Conservation (phyloP, 1,284 basidiomycete species). For the Irpex sp. region DNA sequence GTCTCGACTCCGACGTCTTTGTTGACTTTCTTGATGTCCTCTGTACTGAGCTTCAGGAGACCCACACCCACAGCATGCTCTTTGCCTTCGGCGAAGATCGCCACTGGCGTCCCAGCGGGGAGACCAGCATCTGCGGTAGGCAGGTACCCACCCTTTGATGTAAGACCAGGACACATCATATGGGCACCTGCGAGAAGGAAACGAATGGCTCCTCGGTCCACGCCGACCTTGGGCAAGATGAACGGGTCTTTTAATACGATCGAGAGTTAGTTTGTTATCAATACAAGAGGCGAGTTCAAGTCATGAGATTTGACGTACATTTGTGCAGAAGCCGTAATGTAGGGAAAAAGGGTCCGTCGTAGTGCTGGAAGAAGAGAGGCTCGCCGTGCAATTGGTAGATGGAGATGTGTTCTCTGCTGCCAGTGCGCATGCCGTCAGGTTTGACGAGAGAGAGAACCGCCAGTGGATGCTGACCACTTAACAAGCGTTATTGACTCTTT, state of each 20-base stretch:
- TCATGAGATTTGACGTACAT: conserved; percentile 52
- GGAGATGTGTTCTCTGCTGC: conserved; percentile 92
- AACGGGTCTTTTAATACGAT: conserved; percentile 66
- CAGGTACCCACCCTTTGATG: conserved; percentile 86
- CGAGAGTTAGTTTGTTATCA: background rate
- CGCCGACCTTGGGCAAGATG: conserved; percentile 83
- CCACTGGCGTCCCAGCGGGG: conserved; percentile 72
- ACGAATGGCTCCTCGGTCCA: conserved; percentile 97
- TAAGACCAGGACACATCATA: conserved; percentile 97
- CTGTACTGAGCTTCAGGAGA: conserved; percentile 77
- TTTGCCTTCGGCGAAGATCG: conserved; percentile 95
- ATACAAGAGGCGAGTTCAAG: background rate
- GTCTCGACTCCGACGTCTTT: conserved; percentile 93
- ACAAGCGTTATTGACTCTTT: conserved; percentile 91
- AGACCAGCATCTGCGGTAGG: conserved; percentile 74
- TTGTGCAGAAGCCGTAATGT: conserved; percentile 88
- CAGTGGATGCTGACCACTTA: conserved; percentile 78
- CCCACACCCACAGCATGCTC: conserved; percentile 90
- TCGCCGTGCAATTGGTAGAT: conserved; percentile 86
- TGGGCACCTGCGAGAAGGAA: conserved; percentile 91
- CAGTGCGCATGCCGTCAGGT: conserved; percentile 14
- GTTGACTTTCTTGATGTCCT: conserved; percentile 87
- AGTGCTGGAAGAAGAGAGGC: conserved; percentile 96
- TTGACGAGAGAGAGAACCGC: conserved; percentile 7
- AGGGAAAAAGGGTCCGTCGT: conserved; percentile 91